phyloP scores from a whole-genome alignment of 148 eudicot genomes.

The Camellia granthamiana region DNA sequence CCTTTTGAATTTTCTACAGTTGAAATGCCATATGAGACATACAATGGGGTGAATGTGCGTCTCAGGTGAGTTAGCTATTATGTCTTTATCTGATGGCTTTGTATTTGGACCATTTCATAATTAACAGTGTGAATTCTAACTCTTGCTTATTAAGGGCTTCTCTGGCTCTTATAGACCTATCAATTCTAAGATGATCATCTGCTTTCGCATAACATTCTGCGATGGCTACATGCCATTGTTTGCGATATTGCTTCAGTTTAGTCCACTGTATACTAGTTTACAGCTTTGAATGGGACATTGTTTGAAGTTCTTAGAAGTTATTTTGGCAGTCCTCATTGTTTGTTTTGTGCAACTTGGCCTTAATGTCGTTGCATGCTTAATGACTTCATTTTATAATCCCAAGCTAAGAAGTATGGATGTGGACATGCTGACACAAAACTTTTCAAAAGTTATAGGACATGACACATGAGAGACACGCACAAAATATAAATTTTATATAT shows the following conservation, averaged over 20 bases:
- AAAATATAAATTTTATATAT: too few species aligned
- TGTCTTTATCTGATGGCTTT: neutral
- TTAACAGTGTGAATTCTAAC: neutral
- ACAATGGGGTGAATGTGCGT: conserved; percentile 83
- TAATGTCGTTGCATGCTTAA: neutral
- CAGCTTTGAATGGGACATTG: neutral
- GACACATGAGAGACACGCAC: too few species aligned
- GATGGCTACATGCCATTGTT: neutral
- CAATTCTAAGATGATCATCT: neutral
- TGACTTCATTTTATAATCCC: neutral
- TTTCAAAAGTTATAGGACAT: too few species aligned
- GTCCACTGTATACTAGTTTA: neutral
- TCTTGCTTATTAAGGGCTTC: neutral
- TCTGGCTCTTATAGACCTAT: neutral
- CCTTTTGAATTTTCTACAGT: too few species aligned
- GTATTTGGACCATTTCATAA: neutral
- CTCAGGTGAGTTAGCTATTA: conserved; percentile 54
- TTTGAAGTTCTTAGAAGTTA: neutral
- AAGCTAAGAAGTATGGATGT: too few species aligned
- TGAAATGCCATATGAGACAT: conserved; percentile 19
- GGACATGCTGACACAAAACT: too few species aligned
- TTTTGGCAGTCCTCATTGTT: too few species aligned
- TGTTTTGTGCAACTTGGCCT: neutral
- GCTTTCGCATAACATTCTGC: neutral
- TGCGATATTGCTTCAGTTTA: neutral